Evolutionary conservation across 2,329 filamentous ascomycete species (phyloP).

Genomic region (Phialocephala sp.): DNA sequence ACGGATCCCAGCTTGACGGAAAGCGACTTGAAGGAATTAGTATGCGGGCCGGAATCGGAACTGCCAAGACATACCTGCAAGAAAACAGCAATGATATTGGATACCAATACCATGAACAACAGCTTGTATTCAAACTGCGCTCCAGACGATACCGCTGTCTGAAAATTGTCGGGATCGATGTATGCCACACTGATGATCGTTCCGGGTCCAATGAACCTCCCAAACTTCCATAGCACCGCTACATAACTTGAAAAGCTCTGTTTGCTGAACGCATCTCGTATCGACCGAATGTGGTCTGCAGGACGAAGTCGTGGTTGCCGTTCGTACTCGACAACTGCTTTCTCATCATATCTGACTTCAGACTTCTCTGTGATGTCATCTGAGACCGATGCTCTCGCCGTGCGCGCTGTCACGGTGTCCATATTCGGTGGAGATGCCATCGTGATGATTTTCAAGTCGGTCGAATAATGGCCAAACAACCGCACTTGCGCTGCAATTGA

Average conservation of each 20-base stretch:
- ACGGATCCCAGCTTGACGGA: conserved; percentile 59
- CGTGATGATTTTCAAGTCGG: not conserved
- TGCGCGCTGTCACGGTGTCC: conserved; percentile 10
- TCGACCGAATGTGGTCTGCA: conserved; percentile 1
- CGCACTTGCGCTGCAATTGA: not conserved
- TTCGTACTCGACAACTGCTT: conserved; percentile 17
- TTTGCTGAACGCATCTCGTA: conserved; percentile 19
- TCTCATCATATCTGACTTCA: conserved; percentile 20
- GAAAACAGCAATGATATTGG: conserved; percentile 62
- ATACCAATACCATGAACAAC: conserved; percentile 59
- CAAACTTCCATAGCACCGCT: conserved; percentile 42
- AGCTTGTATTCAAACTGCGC: conserved; percentile 56
- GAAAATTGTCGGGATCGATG: conserved; percentile 55
- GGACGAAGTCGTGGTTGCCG: conserved; percentile 3
- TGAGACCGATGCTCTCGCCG: not conserved
- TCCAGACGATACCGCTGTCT: conserved; percentile 59
- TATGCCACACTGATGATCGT: conserved; percentile 43
- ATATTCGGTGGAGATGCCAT: conserved; percentile 9
- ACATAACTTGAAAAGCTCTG: conserved; percentile 18
- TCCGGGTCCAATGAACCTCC: conserved; percentile 57
- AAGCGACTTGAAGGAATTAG: conserved; percentile 47
- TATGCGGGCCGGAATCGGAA: not conserved
- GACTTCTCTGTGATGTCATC: conserved; percentile 10
- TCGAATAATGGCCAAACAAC: not conserved
- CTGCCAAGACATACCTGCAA: conserved; percentile 38